Percentiles rank a stretch among this genome's conserved stretches.
phyloP scores from a whole-genome alignment of 805 yeast genomes.

The Suhomyces xylopsoci region DNA sequence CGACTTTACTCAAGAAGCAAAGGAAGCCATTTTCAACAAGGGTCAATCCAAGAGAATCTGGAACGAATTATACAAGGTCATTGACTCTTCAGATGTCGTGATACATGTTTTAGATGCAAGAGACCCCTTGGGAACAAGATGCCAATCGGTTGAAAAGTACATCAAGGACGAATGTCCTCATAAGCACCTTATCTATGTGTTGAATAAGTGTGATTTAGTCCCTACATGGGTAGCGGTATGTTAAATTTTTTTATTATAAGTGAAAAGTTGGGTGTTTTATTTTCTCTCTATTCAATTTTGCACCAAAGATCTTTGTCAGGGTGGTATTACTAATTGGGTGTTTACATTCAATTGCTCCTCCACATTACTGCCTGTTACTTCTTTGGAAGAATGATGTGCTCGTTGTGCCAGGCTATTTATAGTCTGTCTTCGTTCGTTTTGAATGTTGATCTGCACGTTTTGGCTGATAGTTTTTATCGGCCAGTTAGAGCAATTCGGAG shows the following conservation, averaged over 20 bases:
- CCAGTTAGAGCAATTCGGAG: constrained; percentile 52
- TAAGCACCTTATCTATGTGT: constrained; percentile 88
- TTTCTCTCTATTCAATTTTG: constrained; percentile 2
- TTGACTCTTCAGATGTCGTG: constrained; percentile 96
- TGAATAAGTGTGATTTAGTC: constrained; percentile 96
- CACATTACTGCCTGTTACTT: constrained; percentile 85
- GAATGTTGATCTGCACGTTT: constrained; percentile 33
- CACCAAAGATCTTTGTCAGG: constrained; percentile 92
- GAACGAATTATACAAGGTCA: constrained; percentile 96
- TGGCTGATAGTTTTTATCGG: constrained; percentile 37
- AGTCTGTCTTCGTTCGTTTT: constrained; percentile 37
- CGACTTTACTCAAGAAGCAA: constrained; percentile 86
- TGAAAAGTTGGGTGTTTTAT: constrained; percentile 5
- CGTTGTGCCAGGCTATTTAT: constrained; percentile 35
- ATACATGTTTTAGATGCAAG: constrained; percentile 96
- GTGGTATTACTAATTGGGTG: constrained; percentile 35
- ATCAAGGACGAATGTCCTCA: constrained; percentile 93
- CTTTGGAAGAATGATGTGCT: constrained; percentile 84
- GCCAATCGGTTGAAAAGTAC: constrained; percentile 89
- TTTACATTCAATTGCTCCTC: constrained; percentile 16
- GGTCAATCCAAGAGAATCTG: constrained; percentile 98
- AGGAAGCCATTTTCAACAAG: constrained; percentile 91
- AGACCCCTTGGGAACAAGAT: constrained; percentile 95
- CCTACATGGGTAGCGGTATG: constrained; percentile 99
- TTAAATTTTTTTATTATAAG: constrained; percentile 24